These are phyloP conservation scores for Berkeleyomyces basicola DNA, from an alignment of 2,329 filamentous ascomycete species.

Conservation along the genomic window DNA sequence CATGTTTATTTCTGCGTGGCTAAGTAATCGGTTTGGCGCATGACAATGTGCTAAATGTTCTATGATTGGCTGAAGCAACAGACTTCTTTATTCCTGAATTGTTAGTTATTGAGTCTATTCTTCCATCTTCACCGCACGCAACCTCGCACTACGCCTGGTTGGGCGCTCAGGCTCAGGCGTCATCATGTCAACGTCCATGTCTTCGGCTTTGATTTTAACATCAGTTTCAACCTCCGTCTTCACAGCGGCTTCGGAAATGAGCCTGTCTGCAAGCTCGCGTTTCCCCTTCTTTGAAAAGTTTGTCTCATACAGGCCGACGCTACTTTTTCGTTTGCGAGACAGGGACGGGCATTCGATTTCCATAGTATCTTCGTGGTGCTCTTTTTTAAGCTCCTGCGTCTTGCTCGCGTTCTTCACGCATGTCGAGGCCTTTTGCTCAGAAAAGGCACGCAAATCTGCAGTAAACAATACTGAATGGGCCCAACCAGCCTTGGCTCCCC, in stretches of 20 bases:
- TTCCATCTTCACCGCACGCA: constrained; percentile 9
- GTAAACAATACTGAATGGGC: constrained; percentile 95
- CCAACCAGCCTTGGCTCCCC: constrained; percentile 93
- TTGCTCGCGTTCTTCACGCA: constrained; percentile 13
- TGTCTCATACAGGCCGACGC: neutral
- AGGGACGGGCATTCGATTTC: constrained; percentile 19
- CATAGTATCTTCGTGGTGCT: constrained; percentile 15
- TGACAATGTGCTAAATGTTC: no score
- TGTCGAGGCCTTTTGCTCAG: constrained; percentile 34
- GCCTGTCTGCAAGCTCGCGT: constrained; percentile 1
- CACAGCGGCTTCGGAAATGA: neutral
- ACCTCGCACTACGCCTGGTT: constrained; percentile 8
- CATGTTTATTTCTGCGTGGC: no score
- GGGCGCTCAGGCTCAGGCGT: constrained; percentile 10
- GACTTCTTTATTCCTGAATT: no score
- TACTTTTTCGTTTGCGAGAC: constrained; percentile 10
- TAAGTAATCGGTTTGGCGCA: no score
- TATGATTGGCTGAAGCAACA: no score
- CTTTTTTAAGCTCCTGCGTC: constrained; percentile 16
- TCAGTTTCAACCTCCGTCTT: constrained; percentile 7
- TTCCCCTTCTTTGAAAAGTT: constrained; percentile 3
- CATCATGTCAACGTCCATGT: constrained; percentile 11
- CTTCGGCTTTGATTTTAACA: constrained; percentile 10
- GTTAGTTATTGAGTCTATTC: neutral
- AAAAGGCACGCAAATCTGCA: constrained; percentile 74